A percentile compares a stretch with the other conserved stretches of the same genome.
phyloP scores from a whole-genome alignment of 441 rosid species.

The Euphorbia neoarborescens region DNA sequence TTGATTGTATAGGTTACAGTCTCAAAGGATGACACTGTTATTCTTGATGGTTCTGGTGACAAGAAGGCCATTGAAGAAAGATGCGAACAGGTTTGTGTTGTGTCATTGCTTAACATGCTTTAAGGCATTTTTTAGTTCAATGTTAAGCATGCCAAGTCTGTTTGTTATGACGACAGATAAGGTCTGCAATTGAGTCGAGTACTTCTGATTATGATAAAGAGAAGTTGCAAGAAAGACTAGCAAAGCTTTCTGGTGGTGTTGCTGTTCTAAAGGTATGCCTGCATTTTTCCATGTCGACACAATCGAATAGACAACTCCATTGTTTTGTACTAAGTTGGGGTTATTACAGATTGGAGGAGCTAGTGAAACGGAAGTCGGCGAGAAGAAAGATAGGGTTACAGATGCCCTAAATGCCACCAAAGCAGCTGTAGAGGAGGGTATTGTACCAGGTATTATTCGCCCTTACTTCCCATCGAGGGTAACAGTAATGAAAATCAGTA shows the following conservation, averaged over 20 bases:
- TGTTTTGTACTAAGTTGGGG: background rate
- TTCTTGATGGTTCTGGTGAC: conserved; percentile 83
- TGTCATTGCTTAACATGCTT: background rate
- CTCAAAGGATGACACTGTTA: conserved; percentile 73
- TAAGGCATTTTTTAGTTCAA: background rate
- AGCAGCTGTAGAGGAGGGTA: conserved; percentile 93
- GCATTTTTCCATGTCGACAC: background rate
- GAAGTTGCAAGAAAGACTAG: conserved; percentile 76
- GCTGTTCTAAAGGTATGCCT: conserved; percentile 65
- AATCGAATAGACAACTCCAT: background rate
- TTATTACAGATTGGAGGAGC: conserved; percentile 73
- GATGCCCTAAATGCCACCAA: conserved; percentile 88
- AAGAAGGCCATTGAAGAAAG: conserved; percentile 69
- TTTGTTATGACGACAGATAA: conserved; percentile 33
- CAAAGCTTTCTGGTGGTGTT: conserved; percentile 84
- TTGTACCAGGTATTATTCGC: conserved; percentile 51
- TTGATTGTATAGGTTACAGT: conserved; percentile 42
- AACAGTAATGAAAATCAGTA: background rate
- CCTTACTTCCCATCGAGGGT: background rate
- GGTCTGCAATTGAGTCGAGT: conserved; percentile 54
- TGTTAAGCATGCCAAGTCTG: background rate
- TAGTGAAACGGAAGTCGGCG: conserved; percentile 80
- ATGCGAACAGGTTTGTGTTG: conserved; percentile 57
- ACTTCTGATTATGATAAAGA: conserved; percentile 80
- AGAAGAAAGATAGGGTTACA: conserved; percentile 82